Conservation (phyloP, 2,329 filamentous ascomycete genomes). For the Curvularia verruculosa region DNA sequence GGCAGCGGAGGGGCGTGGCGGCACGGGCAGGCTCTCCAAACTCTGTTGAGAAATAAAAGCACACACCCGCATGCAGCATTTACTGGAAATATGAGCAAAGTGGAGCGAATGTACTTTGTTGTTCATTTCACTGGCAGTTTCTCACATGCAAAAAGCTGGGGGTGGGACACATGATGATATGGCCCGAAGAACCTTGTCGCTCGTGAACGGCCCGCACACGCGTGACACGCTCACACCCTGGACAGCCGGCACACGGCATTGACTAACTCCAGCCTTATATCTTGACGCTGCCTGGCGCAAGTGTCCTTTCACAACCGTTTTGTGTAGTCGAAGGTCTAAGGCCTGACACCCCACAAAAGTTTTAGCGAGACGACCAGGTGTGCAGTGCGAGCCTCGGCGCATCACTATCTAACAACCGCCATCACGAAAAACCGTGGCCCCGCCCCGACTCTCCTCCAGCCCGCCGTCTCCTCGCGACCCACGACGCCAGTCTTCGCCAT, state of each 20-base stretch:
- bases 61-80: neutral
- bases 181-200: slow-evolving; percentile 1
- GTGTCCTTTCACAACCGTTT: neutral
- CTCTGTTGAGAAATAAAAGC: slow-evolving; percentile 19
- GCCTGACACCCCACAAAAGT: slow-evolving; percentile 2
- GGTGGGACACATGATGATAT: neutral
- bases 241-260: neutral
- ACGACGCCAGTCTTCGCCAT: slow-evolving; percentile 25
- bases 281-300: neutral
- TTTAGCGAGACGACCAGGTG: slow-evolving; percentile 18
- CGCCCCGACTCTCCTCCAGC: slow-evolving; percentile 3
- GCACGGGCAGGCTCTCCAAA: slow-evolving; percentile 12
- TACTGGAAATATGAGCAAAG: neutral
- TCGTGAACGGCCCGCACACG: neutral
- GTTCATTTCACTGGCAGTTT: neutral
- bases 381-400: slow-evolving; percentile 22
- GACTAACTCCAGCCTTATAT: neutral
- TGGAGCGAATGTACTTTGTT: neutral
- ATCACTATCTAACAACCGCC: slow-evolving; percentile 12
- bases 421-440: slow-evolving; percentile 27
- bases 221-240: slow-evolving; percentile 1
- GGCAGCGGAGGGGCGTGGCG: slow-evolving; percentile 27
- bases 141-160: slow-evolving; percentile 2
- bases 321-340: neutral
- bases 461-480: neutral